Conservation (phyloP, 768 basidiomycete species). For the Xerocomellus intermedius region DNA sequence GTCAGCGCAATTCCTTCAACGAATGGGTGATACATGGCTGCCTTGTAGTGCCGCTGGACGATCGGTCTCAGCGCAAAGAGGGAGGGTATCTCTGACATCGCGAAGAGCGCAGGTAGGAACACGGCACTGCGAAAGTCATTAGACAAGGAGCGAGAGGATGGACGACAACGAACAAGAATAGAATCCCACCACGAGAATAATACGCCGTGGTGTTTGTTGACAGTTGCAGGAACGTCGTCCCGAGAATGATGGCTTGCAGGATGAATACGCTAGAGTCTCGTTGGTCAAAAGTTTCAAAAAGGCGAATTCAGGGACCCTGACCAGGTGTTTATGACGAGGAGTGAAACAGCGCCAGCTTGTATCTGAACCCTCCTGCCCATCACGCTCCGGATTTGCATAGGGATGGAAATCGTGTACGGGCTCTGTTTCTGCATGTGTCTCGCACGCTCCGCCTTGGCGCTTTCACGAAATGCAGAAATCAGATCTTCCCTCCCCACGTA, state of each 20-base stretch:
- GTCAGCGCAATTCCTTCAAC: conserved; percentile 46
- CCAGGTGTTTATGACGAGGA: conserved; percentile 33
- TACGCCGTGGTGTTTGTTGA: conserved; percentile 34
- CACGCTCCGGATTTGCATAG: conserved; percentile 47
- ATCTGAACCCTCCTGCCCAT: conserved; percentile 47
- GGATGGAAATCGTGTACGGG: conserved; percentile 50
- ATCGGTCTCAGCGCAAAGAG: conserved; percentile 47
- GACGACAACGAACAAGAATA: conserved; percentile 64
- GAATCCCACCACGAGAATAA: conserved; percentile 72
- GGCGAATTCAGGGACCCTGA: background rate
- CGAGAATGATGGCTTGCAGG: conserved; percentile 33
- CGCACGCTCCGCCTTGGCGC: conserved; percentile 53
- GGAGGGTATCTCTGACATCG: conserved; percentile 58
- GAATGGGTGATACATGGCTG: conserved; percentile 53
- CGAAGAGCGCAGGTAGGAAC: conserved; percentile 55
- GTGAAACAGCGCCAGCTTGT: conserved; percentile 38
- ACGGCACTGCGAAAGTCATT: conserved; percentile 40
- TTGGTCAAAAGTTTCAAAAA: background rate
- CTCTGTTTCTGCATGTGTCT: conserved; percentile 43
- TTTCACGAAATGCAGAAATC: conserved; percentile 44
- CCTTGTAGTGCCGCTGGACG: conserved; percentile 40
- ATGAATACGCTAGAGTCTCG: conserved; percentile 36
- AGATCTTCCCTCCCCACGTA: conserved; percentile 46
- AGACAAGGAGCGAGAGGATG: background rate
- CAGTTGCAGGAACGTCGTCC: conserved; percentile 47